Percentiles rank a stretch among this genome's conserved stretches.
phyloP scores from a whole-genome alignment of 257 asterid species.

The Solanum paucissectum region DNA sequence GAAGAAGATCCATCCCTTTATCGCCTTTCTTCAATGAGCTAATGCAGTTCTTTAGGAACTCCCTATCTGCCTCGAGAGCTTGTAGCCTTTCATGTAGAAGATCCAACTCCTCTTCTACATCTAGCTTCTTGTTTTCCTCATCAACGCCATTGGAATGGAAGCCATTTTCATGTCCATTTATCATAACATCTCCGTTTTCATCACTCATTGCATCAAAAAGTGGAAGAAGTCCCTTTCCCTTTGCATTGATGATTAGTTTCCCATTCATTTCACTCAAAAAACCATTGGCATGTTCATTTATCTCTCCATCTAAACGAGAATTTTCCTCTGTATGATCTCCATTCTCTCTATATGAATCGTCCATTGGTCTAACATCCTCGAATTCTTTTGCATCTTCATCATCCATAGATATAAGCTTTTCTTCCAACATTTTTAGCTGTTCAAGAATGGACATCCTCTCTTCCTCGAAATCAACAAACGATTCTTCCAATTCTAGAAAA shows the following conservation, averaged over 20 bases:
- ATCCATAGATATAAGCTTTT: constrained; percentile 57
- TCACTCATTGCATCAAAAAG: constrained; percentile 69
- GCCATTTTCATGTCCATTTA: constrained; percentile 22
- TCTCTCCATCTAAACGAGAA: constrained; percentile 1
- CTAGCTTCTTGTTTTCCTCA: constrained; percentile 39
- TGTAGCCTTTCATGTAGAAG: constrained; percentile 80
- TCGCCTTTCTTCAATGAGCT: constrained; percentile 89
- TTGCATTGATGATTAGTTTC: constrained; percentile 24
- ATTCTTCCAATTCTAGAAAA: constrained; percentile 62
- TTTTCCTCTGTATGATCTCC: constrained; percentile 8
- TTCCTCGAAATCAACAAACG: constrained; percentile 81
- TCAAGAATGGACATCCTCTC: constrained; percentile 79
- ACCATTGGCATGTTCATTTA: constrained; percentile 33
- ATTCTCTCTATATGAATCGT: constrained; percentile 16
- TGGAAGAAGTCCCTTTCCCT: constrained; percentile 79
- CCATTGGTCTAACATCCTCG: constrained; percentile 33
- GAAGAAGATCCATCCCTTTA: constrained; percentile 87
- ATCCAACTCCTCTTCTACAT: constrained; percentile 75
- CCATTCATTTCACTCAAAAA: constrained; percentile 32
- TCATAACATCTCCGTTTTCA: constrained; percentile 27
- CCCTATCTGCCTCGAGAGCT: constrained; percentile 93
- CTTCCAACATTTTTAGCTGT: constrained; percentile 79
- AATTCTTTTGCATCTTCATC: constrained; percentile 32
- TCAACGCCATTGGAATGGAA: constrained; percentile 29
- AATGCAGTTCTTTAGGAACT: constrained; percentile 82